Evolutionary conservation across 2,329 filamentous ascomycete species (phyloP), one percentile per base, ranked within the genome.

Genomic region (Hypomyces rosellus): DNA sequence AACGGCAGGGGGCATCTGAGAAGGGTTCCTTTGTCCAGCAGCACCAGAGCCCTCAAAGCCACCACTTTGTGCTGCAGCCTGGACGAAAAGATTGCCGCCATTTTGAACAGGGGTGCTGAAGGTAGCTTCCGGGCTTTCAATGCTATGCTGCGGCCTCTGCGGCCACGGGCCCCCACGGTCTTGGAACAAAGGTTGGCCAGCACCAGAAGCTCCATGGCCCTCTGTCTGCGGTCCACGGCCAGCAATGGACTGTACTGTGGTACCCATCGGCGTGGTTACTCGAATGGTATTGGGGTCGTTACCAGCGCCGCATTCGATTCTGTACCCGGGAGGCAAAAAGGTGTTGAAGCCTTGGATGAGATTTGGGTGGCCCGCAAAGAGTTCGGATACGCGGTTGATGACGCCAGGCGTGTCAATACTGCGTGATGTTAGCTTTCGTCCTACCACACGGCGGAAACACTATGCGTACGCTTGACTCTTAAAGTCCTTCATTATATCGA

Each of bases 401-500:
- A 99, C 93, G 1, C 93, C 93, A 0, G 93, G 93, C 0, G 93
- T 99, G 65, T 99, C 93, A 61, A 99, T 99, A 3, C 87, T 85
- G 52, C 22, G 22, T 51, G 13, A 43, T 46, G 56, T 74, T 55
- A 73, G 61, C 52, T 51, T 51, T 38, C 38, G 41, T 49, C 77
- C 85, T 71, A 96, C 90, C 30, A 38, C 34, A 22, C 5, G 12
- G 18, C n/a, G 7, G 34, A 12, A 5, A 12, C 42, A 39, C 6
- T 38, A 43, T 49, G 78, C 86, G 72, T 75, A 91, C 81, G 91
- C 90, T 71, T 96, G 92, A 61, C 90, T 96, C 71, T 99, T 99
- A 68, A 99, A 99, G 61, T 99, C 93, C 65, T 99, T 99, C 93
- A 99, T 99, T 45, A 99, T 99, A 61, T 99, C 93, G 42, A 99